Conservation (phyloP, 306 rosid genomes). For the Aeschynomene evenia region DNA sequence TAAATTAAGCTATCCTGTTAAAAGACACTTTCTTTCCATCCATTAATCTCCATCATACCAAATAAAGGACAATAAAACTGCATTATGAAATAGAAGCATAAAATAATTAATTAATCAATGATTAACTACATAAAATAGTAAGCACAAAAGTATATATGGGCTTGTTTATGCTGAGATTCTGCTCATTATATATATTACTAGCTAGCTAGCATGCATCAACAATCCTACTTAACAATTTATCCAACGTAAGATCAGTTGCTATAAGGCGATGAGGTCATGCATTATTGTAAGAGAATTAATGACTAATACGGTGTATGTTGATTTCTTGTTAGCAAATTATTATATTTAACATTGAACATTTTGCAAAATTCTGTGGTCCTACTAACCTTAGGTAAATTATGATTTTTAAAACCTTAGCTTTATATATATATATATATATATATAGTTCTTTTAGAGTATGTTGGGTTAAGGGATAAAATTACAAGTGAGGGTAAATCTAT, state of each 20-base stretch:
- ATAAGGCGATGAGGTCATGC: too few species aligned
- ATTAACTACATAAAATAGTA: conserved; percentile 7
- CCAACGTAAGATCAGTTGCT: neutral
- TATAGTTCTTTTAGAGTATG: too few species aligned
- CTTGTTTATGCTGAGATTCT: neutral
- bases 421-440: too few species aligned
- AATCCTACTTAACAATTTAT: neutral
- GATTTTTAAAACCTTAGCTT: too few species aligned
- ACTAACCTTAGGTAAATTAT: too few species aligned
- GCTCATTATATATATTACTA: neutral
- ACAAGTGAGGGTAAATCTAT: too few species aligned
- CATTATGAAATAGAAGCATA: neutral
- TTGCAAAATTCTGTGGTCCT: too few species aligned
- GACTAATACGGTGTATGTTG: too few species aligned
- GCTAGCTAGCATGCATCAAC: neutral
- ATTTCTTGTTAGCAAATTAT: too few species aligned
- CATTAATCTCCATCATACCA: conserved; percentile 13
- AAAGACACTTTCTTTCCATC: conserved; percentile 8
- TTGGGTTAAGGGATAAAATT: too few species aligned
- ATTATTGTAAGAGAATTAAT: too few species aligned
- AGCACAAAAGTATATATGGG: neutral
- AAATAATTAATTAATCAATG: neutral
- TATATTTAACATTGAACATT: too few species aligned
- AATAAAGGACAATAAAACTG: neutral
- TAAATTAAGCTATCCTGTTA: conserved; percentile 23